Evolutionary conservation across 2,329 filamentous ascomycete genomes (phyloP), one percentile per base, ranked within the genome.

Genomic region (Mollisia scopiformis): DNA sequence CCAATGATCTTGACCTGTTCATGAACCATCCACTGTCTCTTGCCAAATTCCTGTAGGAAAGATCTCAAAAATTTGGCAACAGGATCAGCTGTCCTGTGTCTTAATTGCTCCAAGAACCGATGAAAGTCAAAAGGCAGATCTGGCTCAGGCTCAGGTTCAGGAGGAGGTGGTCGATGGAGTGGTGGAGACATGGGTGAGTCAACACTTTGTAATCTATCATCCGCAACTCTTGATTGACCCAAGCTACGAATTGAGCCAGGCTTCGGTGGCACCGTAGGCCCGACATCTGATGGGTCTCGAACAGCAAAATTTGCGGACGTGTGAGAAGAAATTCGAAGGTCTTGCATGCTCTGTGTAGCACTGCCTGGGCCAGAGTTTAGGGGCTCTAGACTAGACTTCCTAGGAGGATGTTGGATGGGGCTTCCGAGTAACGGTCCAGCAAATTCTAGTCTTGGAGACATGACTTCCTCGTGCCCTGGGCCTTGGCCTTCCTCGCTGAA

Each of bases 11-110:
- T 99, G 74, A 98, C 95, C 75, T 99, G 95, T 77, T 99, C 95
- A 74, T 99, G 95, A 6, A 97, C 95, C 91, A 97, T 96, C 95
- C 95, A 99, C 76, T 98, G 95, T 68, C 93, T 92, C 79, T 98
- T 99, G 35, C 88, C 92, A 76, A 99, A 99, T 75, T 99, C 96
- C 52, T 87, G 88, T 30, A 99, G 79, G 71, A 99, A 99, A 0
- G 95, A 98, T 66, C 96, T 91, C 49, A 99, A 82, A 72, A 97
- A 99, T 66, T 94, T 90, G 5, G 96, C 96, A 2, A 99, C 94
- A 1, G 96, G 95, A 71, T 99, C 96, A n/a, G 95, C 96, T 60
- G 96, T 97, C 67, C 94, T 92, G 77, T 99, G 95, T 62, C 95
- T 89, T 31, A 99, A 81, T 76, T 99, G 95, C 75, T 98, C 95